phyloP scores from a whole-genome alignment of 1,284 basidiomycete species.

The Ustilago bromivora region DNA sequence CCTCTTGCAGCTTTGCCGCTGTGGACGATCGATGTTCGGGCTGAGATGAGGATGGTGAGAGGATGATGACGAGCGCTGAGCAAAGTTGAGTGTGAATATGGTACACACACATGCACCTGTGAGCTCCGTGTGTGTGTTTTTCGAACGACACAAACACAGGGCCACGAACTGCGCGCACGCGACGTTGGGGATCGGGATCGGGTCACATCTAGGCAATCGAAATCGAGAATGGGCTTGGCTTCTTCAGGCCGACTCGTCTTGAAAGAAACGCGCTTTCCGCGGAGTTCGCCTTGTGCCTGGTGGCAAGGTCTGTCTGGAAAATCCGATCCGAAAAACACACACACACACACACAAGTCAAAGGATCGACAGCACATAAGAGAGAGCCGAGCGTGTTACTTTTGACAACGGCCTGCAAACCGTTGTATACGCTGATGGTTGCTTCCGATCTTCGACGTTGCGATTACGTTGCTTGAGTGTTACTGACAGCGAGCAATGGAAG shows the following conservation, averaged over 20 bases:
- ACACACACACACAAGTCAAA: conserved; percentile 16
- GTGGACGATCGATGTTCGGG: no score
- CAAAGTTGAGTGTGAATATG: background rate
- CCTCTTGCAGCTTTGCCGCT: background rate
- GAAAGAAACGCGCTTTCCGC: background rate
- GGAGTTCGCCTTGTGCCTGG: background rate
- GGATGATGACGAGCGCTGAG: background rate
- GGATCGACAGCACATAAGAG: conserved; percentile 48
- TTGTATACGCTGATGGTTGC: background rate
- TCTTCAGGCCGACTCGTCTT: conserved; percentile 16
- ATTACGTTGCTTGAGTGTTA: no score
- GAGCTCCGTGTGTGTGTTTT: conserved; percentile 13
- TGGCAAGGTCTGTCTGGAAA: conserved; percentile 11
- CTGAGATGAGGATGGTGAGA: background rate
- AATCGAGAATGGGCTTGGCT: background rate
- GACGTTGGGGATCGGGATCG: conserved; percentile 27
- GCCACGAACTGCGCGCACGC: conserved; percentile 32
- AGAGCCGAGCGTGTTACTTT: conserved; percentile 9
- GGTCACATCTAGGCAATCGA: background rate
- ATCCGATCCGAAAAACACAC: conserved; percentile 26
- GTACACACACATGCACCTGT: background rate
- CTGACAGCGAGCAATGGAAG: background rate
- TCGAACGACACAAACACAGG: conserved; percentile 10
- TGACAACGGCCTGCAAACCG: background rate
- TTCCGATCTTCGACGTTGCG: background rate